Conservation (phyloP, 2,329 filamentous ascomycete genomes). For the Diaporthe vaccinii region DNA sequence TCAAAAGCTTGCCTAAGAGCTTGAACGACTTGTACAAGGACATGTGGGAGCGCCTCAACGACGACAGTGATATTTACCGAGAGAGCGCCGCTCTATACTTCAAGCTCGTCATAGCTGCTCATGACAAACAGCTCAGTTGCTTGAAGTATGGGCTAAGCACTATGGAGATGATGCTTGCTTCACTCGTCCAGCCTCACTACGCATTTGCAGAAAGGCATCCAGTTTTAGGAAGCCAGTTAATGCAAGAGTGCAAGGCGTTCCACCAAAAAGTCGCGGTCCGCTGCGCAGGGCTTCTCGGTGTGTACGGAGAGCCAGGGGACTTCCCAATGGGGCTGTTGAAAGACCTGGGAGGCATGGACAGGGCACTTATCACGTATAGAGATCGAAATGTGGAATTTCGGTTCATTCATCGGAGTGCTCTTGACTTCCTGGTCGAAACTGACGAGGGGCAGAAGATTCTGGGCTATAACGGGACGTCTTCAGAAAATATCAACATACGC, state of each 20-base stretch:
- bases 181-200: neutral
- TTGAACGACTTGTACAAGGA: constrained; percentile 2
- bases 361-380: neutral
- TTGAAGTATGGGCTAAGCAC: neutral
- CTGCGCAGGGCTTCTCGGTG: neutral
- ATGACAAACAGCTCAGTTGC: neutral
- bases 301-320: neutral
- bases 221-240: neutral
- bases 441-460: neutral
- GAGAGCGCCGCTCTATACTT: neutral
- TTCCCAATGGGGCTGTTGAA: too few relatives aligned
- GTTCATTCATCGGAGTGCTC: constrained; percentile 12
- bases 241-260: neutral
- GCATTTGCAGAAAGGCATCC: neutral
- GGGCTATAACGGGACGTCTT: neutral
- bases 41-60: constrained; percentile 12
- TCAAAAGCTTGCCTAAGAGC: neutral
- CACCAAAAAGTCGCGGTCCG: neutral
- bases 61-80: neutral
- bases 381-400: neutral
- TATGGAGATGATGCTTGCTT: constrained; percentile 2
- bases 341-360: neutral
- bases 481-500: neutral
- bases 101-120: neutral
- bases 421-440: constrained; percentile 41